phyloP scores from a whole-genome alignment of 2,329 filamentous ascomycete species.

The Microascus cirrosus region DNA sequence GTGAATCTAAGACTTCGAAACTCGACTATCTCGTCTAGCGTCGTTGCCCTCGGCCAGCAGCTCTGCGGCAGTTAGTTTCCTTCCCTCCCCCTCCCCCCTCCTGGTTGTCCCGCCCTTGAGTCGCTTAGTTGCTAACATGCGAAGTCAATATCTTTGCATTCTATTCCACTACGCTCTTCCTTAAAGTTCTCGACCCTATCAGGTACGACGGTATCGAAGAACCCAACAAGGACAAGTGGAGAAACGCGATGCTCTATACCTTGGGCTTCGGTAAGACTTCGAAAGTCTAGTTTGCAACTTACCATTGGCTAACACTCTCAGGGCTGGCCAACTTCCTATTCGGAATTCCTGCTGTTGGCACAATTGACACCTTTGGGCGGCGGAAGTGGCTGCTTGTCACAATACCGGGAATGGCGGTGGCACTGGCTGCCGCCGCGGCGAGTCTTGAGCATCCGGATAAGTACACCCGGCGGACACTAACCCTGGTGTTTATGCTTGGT shows the following conservation, averaged over 20 bases:
- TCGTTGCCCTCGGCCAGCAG: constrained; percentile 19
- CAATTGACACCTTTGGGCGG: constrained; percentile 27
- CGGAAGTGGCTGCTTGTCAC: constrained; percentile 30
- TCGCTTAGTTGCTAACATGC: too few relatives aligned
- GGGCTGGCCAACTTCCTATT: constrained; percentile 19
- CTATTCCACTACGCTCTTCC: constrained; percentile 23
- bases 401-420: constrained; percentile 29
- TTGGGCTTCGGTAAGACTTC: constrained; percentile 23
- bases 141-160: constrained; percentile 27
- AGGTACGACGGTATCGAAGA: constrained; percentile 7
- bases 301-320: not conserved
- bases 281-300: not conserved
- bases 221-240: constrained; percentile 24
- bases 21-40: constrained; percentile 17
- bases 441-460: constrained; percentile 9
- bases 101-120: not conserved
- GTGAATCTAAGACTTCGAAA: constrained; percentile 15
- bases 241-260: constrained; percentile 26
- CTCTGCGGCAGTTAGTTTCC: constrained; percentile 14
- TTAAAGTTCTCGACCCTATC: not conserved
- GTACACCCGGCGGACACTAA: constrained; percentile 35
- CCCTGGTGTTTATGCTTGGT: constrained; percentile 49
- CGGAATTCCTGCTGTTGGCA: constrained; percentile 23
- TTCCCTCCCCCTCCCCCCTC: not conserved
- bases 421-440: constrained; percentile 25